phyloP scores from a whole-genome alignment of 202 grass and related monocot species.

The Brachypodium distachyon region DNA sequence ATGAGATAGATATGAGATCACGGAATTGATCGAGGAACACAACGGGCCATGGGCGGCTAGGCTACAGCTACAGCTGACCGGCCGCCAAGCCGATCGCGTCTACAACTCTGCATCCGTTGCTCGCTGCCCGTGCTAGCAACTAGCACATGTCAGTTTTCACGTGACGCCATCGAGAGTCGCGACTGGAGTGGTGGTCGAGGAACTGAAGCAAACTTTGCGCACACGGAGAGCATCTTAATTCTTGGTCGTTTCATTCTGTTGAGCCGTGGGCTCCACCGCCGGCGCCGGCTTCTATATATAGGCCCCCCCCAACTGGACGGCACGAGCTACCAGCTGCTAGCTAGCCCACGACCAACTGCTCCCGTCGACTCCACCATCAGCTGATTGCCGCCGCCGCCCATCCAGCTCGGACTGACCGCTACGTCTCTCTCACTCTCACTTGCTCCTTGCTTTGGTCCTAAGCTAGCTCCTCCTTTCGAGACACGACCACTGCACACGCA shows the following conservation, averaged over 20 bases:
- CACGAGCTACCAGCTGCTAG: neutral
- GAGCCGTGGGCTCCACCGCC: neutral
- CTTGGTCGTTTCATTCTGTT: neutral
- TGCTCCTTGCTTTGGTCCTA: neutral
- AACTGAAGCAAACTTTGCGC: neutral
- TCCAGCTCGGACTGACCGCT: neutral
- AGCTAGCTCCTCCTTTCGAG: neutral
- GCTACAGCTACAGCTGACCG: too few relatives aligned
- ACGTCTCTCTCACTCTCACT: neutral
- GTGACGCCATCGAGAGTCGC: neutral
- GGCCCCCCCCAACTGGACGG: neutral
- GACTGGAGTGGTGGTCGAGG: neutral
- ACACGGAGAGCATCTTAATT: neutral
- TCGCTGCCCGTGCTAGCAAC: too few relatives aligned
- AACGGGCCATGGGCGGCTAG: too few relatives aligned
- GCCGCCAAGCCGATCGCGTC: too few relatives aligned
- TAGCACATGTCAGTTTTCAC: too few relatives aligned
- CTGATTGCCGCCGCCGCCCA: neutral
- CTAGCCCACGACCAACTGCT: neutral
- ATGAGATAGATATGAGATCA: too few relatives aligned
- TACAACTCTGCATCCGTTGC: too few relatives aligned
- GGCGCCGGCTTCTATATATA: neutral
- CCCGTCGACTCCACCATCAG: neutral
- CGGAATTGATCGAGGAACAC: too few relatives aligned
- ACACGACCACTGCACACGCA: neutral